Evolutionary conservation across 2,329 filamentous ascomycete species (phyloP), one percentile per base, ranked within the genome.

Genomic region (Colletotrichum navitas): DNA sequence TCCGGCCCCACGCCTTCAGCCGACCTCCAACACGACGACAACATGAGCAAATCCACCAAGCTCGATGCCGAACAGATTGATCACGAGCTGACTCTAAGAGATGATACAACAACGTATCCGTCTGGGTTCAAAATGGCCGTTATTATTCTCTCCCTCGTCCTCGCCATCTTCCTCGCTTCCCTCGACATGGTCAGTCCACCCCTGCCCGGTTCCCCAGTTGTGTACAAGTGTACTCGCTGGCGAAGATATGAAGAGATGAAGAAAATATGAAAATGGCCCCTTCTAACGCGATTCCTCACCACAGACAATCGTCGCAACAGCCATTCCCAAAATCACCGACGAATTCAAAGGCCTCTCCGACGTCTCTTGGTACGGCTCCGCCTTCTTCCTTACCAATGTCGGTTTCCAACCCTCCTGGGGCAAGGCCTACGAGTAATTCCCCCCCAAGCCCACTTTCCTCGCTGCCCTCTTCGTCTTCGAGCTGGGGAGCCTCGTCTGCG

Each of bases 311-410:
- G 79, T 84, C 29, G 82, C 81, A 3, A 83, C 82, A 0, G 82
- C 83, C 16, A 83, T 84, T 43, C 83, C 83, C 0, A 81, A 80
- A 52, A 84, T 84, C 68, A 84, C 82, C 1, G 79, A 76, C 72
- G 79, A 79, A 26, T 80, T 82, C 75, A 76, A 81, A 21, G 76
- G 79, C 39, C 76, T 84, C 2, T 75, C 78, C 8, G 81, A 85
- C 56, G 80, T 85, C 10, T 82, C 81, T 24, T 87, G 85, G 85
- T 87, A 87, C 70, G 83, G 82, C 1, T 80, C 81, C 32, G 82
- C 81, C 12, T 83, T 79, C 71, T 79, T 81, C 62, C 67, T 81
- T n/a, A 80, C 78, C 0, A 61, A 77, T 10, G 79, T 75, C 14
- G 68, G 52, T 36, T 73, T 75, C 52, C 73, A 75, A 29, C 66